A percentile compares a stretch with the other conserved stretches of the same genome.
Evolutionary conservation across 148 eudicot species (phyloP).

Genomic region (Beta vulgaris): DNA sequence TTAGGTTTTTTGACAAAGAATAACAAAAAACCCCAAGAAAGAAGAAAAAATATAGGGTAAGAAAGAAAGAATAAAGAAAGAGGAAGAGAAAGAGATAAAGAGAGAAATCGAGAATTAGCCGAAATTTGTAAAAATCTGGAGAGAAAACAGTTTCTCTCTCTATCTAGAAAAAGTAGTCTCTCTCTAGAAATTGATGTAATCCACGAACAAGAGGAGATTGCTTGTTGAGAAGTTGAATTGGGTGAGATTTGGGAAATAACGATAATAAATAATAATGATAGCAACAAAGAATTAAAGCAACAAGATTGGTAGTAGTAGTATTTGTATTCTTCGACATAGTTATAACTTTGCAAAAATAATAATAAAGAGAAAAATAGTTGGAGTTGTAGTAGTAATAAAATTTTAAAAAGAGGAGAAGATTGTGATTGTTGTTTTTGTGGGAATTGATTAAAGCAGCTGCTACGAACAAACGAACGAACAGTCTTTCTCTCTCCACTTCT

Average conservation of each 20-base stretch:
- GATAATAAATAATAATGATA: conserved; percentile 24
- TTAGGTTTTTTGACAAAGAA: conserved; percentile 24
- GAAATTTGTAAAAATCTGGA: conserved; percentile 1
- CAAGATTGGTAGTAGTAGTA: conserved; percentile 6
- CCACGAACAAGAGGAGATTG: conserved; percentile 25
- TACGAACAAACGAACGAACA: conserved; percentile 28
- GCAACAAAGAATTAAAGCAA: conserved; percentile 15
- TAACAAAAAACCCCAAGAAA: neutral
- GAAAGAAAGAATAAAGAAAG: neutral
- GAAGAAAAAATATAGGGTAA: neutral
- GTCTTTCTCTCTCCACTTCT: conserved; percentile 24
- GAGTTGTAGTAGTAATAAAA: conserved; percentile 2
- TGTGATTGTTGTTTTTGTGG: conserved; percentile 20
- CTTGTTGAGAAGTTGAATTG: conserved; percentile 13
- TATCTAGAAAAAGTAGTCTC: conserved; percentile 21
- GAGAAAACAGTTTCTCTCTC: conserved; percentile 5
- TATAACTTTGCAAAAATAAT: conserved; percentile 2
- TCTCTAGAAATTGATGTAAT: conserved; percentile 17
- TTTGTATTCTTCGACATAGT: neutral
- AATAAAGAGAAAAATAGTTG: conserved; percentile 2
- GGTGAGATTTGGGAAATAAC: conserved; percentile 17
- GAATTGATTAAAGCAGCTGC: conserved; percentile 25
- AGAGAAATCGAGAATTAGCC: neutral
- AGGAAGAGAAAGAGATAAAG: neutral
- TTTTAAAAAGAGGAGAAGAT: conserved; percentile 20